These are phyloP conservation scores for Colletotrichum sp. DNA, from an alignment of 2,329 filamentous ascomycete species.

Conservation along the genomic window DNA sequence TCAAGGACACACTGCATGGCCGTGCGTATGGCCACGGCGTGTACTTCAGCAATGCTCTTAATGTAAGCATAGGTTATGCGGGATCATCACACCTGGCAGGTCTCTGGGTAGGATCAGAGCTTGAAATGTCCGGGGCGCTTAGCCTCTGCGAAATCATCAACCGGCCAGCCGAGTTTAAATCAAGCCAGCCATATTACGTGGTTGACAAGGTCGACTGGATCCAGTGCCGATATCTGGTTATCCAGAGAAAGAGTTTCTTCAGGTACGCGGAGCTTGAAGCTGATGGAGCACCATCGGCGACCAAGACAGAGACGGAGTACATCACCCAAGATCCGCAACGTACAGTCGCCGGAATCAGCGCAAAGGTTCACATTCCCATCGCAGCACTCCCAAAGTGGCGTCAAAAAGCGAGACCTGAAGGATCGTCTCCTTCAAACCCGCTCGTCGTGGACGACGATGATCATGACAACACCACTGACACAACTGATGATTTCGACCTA, in stretches of 20 bases:
- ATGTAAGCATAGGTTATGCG: constrained; percentile 59
- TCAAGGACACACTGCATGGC: constrained; percentile 65
- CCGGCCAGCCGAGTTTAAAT: constrained; percentile 64
- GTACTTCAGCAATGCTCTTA: constrained; percentile 73
- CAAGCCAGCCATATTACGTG: constrained; percentile 67
- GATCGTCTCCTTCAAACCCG: not conserved
- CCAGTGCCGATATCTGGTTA: constrained; percentile 85
- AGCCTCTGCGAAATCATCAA: constrained; percentile 90
- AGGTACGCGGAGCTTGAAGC: not conserved
- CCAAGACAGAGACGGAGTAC: constrained; percentile 16
- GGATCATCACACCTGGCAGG: not conserved
- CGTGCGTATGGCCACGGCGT: constrained; percentile 80
- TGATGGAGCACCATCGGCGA: not conserved
- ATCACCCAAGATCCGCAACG: constrained; percentile 30
- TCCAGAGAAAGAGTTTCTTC: constrained; percentile 21
- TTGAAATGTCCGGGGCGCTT: constrained; percentile 65
- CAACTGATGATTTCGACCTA: constrained; percentile 24
- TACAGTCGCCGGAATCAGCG: constrained; percentile 3
- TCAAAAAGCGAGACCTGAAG: not conserved
- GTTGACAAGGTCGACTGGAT: constrained; percentile 84
- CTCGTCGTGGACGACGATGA: not conserved
- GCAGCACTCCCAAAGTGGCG: constrained; percentile 26
- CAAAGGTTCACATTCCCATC: constrained; percentile 27
- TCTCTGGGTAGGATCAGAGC: constrained; percentile 69
- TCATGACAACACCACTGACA: not conserved